phyloP scores from a whole-genome alignment of 768 basidiomycete species.

The Tylopilus cervinicoccineus region DNA sequence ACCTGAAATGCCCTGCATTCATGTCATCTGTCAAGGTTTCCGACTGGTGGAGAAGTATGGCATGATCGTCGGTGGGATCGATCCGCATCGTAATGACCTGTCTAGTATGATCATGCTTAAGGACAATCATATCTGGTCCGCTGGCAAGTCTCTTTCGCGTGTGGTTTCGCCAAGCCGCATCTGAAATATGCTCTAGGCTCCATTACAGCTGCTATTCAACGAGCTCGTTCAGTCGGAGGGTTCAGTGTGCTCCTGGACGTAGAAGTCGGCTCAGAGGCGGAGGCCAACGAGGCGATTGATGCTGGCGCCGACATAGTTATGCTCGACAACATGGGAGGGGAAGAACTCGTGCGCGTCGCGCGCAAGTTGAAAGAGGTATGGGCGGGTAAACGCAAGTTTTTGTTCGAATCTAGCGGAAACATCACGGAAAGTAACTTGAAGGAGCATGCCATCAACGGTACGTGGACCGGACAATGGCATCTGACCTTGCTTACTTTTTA shows the following conservation, averaged over 20 bases:
- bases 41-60: constrained; percentile 97
- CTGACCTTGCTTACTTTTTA: constrained; percentile 2
- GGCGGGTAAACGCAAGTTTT: constrained; percentile 75
- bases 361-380: constrained; percentile 72
- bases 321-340: constrained; percentile 91
- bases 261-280: constrained; percentile 83
- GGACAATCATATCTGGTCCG: constrained; percentile 99
- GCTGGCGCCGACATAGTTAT: constrained; percentile 95
- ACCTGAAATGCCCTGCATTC: not conserved
- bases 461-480: constrained; percentile 15
- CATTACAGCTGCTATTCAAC: constrained; percentile 81
- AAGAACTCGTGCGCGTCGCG: constrained; percentile 64
- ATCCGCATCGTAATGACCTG: constrained; percentile 93
- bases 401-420: constrained; percentile 93
- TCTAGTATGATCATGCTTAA: constrained; percentile 99
- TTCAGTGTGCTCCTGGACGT: constrained; percentile 92
- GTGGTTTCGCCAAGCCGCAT: not conserved
- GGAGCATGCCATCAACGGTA: constrained; percentile 79
- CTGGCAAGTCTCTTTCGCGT: constrained; percentile 45
- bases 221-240: constrained; percentile 86
- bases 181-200: constrained; percentile 52
- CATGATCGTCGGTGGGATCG: constrained; percentile 97
- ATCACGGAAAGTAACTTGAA: constrained; percentile 86
- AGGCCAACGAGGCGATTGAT: constrained; percentile 95
- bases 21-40: constrained; percentile 58